Evolutionary conservation across 1,139 yeast species (phyloP).

Genomic region (Sugiyamaella castrensis): DNA sequence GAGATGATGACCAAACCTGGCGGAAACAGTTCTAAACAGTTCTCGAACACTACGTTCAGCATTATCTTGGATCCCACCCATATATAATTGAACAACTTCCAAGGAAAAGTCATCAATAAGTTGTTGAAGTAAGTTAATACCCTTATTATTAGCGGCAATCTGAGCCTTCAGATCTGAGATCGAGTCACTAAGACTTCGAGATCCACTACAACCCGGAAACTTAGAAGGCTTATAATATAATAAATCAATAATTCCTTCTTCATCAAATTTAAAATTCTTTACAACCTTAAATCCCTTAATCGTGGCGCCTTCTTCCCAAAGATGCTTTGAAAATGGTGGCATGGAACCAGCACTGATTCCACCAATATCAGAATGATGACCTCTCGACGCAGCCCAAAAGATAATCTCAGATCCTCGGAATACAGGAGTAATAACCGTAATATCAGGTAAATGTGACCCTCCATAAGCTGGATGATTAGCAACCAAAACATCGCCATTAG

Average conservation of each 20-base stretch:
- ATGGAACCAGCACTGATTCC: conserved; percentile 65
- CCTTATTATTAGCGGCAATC: conserved; percentile 64
- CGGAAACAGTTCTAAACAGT: conserved; percentile 41
- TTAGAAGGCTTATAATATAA: conserved; percentile 51
- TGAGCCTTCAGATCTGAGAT: conserved; percentile 65
- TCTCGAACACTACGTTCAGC: conserved; percentile 55
- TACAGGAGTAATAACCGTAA: conserved; percentile 75
- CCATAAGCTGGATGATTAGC: conserved; percentile 80
- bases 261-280: conserved; percentile 53
- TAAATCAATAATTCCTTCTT: conserved; percentile 47
- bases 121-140: conserved; percentile 49
- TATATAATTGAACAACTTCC: conserved; percentile 53
- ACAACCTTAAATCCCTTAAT: conserved; percentile 57
- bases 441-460: conserved; percentile 80
- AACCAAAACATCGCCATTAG: conserved; percentile 71
- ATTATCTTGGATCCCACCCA: conserved; percentile 59
- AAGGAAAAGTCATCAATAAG: conserved; percentile 52
- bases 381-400: conserved; percentile 63
- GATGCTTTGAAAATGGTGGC: conserved; percentile 59
- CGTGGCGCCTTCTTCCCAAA: conserved; percentile 64
- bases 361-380: conserved; percentile 69
- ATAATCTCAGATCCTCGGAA: conserved; percentile 54
- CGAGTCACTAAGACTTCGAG: conserved; percentile 57
- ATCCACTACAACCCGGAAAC: conserved; percentile 59
- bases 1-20: conserved; percentile 39